Base-by-base conservation (phyloP, 1,284 basidiomycete species). In the Malassezia sympodialis region DNA sequence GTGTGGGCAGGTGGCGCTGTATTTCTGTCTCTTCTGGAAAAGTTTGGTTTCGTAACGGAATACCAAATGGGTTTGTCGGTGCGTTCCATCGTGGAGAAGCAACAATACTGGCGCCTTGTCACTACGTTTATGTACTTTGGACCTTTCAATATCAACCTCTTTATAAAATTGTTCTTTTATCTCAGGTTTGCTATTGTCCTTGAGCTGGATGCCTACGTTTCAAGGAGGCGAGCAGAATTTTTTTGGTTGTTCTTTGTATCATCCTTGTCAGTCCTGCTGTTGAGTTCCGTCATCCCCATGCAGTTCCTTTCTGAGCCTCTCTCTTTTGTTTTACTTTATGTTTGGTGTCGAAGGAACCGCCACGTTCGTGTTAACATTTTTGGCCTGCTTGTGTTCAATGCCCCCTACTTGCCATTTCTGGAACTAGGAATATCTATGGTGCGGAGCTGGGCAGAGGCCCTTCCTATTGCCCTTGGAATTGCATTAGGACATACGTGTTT, bases 91-190 rank as follows among this genome's bases (percentile, higher is more conserved):
- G 61, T 72, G 24, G 57, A 58, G 45, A 45, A 51, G 40, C 59
- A 53, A 23, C 62, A 96, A 87, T 79, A 84, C 60, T 96, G 90
- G 90, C 82, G 93, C 27, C 80, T 84, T 40, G 76, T 87, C 49
- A 94, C 90, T 24, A 90, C 86, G 8, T 96, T 96, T 79, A 84
- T 93, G 69, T 98, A 93, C 78, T 98, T 96, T 76, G 93, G 93
- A 10, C 82, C 85, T 0, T 82, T 96, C 63, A 88, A 86, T 2
- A 78, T 96, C n/a, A 17, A 14, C 1, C 17, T 44, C 14, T 41
- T 63, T 31, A 94, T 98, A 77, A 91, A 96, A 75, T 80, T 98
- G 54, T 94, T 96, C 80, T 96, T 96, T 80, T 91, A 96, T 72
- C 91, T 96, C 88, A 81, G 93, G 50, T 98, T 96, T 73, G 90